These are phyloP conservation scores for Ophiostoma australiae DNA, from an alignment of 2,329 filamentous ascomycete species.

Conservation along the genomic window DNA sequence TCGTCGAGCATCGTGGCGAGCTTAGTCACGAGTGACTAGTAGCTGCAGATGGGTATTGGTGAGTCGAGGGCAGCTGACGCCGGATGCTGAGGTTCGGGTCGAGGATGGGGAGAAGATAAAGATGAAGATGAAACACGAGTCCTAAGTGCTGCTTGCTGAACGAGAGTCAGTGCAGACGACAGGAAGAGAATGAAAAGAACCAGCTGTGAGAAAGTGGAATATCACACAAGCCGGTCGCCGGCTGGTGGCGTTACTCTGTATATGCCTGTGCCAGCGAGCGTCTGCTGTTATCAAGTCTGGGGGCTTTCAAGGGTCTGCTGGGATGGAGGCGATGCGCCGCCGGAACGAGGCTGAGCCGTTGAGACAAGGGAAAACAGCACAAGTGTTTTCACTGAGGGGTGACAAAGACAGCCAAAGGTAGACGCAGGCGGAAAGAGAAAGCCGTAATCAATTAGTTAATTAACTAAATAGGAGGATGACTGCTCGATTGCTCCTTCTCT, in stretches of 20 bases:
- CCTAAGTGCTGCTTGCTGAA: background rate
- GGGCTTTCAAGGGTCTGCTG: background rate
- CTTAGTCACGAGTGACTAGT: background rate
- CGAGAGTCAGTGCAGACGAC: background rate
- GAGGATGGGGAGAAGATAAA: background rate
- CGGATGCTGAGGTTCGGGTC: background rate
- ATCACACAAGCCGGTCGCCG: background rate
- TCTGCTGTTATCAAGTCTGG: background rate
- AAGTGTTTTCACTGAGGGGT: constrained; percentile 1
- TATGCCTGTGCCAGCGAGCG: background rate
- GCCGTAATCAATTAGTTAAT: background rate
- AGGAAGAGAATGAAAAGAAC: background rate
- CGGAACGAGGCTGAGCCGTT: constrained; percentile 12
- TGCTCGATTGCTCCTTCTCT: background rate
- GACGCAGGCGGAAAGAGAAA: background rate
- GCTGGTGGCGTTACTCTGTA: background rate
- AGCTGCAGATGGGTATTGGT: background rate
- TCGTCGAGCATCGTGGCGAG: constrained; percentile 71
- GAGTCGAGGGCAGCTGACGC: background rate
- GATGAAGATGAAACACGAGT: constrained; percentile 1
- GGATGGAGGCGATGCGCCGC: constrained; percentile 1
- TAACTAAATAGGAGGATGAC: background rate
- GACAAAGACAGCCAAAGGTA: background rate
- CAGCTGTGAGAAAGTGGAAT: background rate
- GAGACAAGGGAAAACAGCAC: constrained; percentile 1